Conservation (phyloP, 768 basidiomycete species). For the Stropharia rugosoannulata region DNA sequence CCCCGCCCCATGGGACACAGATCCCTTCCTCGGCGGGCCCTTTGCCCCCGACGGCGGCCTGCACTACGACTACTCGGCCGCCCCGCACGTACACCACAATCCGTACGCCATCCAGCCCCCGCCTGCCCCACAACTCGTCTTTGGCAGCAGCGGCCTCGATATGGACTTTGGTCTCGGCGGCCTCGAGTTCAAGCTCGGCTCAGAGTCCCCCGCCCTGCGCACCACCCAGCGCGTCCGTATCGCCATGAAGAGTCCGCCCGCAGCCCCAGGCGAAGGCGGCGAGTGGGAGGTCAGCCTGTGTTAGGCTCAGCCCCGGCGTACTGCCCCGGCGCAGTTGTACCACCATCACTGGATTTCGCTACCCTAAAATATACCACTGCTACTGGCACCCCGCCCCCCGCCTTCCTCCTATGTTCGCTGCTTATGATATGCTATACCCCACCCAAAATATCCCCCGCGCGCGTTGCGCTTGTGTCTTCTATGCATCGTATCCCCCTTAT, state of each 20-base stretch:
- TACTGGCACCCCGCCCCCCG: no score
- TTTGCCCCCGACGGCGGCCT: constrained; percentile 33
- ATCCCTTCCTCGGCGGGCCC: constrained; percentile 19
- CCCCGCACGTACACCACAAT: not conserved
- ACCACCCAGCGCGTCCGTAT: constrained; percentile 54
- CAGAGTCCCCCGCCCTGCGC: no score
- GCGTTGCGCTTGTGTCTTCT: no score
- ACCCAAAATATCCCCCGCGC: no score
- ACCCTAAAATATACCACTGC: not conserved
- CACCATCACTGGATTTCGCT: not conserved
- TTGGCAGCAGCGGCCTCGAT: not conserved
- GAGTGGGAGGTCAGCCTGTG: constrained; percentile 81
- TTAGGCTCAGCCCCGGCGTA: constrained; percentile 25
- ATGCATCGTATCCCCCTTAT: no score
- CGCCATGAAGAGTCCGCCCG: constrained; percentile 64
- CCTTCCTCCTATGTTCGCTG: no score
- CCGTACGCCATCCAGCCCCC: not conserved
- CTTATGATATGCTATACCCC: no score
- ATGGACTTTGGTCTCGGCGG: not conserved
- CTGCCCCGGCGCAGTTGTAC: not conserved
- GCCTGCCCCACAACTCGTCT: not conserved
- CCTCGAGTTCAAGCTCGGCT: no score
- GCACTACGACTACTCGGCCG: constrained; percentile 22
- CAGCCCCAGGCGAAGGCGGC: constrained; percentile 62
- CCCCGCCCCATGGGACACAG: constrained; percentile 26